A percentile compares a stretch with the other conserved stretches of the same genome.
phyloP scores from a whole-genome alignment of 805 yeast genomes.

The Debaryomyces maramus region DNA sequence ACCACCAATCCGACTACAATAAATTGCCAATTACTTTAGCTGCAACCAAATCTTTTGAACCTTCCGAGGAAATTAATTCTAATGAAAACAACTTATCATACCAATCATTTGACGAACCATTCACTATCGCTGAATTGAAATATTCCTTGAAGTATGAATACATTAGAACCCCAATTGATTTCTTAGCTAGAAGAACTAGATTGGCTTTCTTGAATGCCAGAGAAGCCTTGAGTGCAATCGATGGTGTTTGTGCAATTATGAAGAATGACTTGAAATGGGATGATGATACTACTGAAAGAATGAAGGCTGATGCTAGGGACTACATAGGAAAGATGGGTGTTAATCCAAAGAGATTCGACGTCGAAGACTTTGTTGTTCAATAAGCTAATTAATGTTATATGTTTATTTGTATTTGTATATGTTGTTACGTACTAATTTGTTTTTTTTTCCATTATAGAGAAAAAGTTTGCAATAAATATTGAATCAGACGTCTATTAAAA shows the following conservation, averaged over 20 bases:
- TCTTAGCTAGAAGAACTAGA: slow-evolving; percentile 90
- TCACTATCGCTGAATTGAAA: slow-evolving; percentile 85
- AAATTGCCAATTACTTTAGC: slow-evolving; percentile 69
- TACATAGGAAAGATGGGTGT: slow-evolving; percentile 67
- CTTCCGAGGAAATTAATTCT: slow-evolving; percentile 26
- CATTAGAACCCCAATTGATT: slow-evolving; percentile 84
- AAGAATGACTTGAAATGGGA: slow-evolving; percentile 78
- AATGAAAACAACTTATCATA: slow-evolving; percentile 40
- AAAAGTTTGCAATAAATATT: not conserved
- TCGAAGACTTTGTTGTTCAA: slow-evolving; percentile 23
- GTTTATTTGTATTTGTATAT: slow-evolving; percentile 15
- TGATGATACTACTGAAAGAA: slow-evolving; percentile 52
- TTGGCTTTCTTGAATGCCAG: slow-evolving; percentile 87
- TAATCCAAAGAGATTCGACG: slow-evolving; percentile 24
- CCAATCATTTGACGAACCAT: slow-evolving; percentile 70
- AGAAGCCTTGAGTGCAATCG: slow-evolving; percentile 78
- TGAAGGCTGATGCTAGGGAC: slow-evolving; percentile 51
- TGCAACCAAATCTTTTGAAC: slow-evolving; percentile 27
- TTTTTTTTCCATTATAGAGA: slow-evolving; percentile 1
- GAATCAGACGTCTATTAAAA: not conserved
- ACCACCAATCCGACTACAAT: slow-evolving; percentile 52
- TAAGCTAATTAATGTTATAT: slow-evolving; percentile 14
- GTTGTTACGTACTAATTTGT: slow-evolving; percentile 16
- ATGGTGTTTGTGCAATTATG: slow-evolving; percentile 84
- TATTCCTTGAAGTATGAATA: slow-evolving; percentile 83